phyloP scores from a whole-genome alignment of 2,329 filamentous ascomycete genomes.

The Penicillium nordicum region DNA sequence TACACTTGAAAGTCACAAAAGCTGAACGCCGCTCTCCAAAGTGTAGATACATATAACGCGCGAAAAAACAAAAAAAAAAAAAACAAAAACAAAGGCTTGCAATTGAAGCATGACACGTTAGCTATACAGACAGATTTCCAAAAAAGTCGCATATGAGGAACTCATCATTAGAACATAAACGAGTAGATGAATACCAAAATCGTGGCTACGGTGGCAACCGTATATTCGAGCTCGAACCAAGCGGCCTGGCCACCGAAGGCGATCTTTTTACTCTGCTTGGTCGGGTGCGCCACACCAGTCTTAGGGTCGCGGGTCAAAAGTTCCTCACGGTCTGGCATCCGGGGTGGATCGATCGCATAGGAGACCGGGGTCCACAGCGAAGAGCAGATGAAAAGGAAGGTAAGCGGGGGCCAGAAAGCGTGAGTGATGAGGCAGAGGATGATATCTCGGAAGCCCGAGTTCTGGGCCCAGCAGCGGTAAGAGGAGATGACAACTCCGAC shows the following conservation, averaged over 20 bases:
- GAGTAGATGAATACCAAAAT: conserved; percentile 48
- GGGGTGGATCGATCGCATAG: conserved; percentile 60
- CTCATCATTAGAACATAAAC: conserved; percentile 28
- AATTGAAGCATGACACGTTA: conserved; percentile 7
- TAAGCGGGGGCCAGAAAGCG: conserved; percentile 60
- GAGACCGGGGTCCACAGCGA: conserved; percentile 58
- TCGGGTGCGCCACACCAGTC: conserved; percentile 48
- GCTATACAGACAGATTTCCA: background rate
- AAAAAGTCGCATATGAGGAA: background rate
- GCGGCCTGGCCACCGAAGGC: conserved; percentile 53
- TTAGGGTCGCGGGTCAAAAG: conserved; percentile 54
- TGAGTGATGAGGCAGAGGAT: conserved; percentile 56
- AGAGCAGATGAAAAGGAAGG: conserved; percentile 55
- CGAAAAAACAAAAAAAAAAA: background rate
- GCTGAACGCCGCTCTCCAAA: background rate
- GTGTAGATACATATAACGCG: background rate
- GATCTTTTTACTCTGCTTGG: conserved; percentile 51
- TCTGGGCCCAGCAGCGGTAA: conserved; percentile 49
- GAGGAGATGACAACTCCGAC: conserved; percentile 50
- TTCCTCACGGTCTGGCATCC: conserved; percentile 56
- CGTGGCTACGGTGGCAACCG: conserved; percentile 51
- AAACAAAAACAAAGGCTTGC: background rate
- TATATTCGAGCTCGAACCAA: conserved; percentile 57
- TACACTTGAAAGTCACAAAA: background rate
- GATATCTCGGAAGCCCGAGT: conserved; percentile 40